Percentiles rank a stretch among this genome's conserved stretches.
Conservation (phyloP, 2,329 filamentous ascomycete genomes). For the Mollisia scopiformis region DNA sequence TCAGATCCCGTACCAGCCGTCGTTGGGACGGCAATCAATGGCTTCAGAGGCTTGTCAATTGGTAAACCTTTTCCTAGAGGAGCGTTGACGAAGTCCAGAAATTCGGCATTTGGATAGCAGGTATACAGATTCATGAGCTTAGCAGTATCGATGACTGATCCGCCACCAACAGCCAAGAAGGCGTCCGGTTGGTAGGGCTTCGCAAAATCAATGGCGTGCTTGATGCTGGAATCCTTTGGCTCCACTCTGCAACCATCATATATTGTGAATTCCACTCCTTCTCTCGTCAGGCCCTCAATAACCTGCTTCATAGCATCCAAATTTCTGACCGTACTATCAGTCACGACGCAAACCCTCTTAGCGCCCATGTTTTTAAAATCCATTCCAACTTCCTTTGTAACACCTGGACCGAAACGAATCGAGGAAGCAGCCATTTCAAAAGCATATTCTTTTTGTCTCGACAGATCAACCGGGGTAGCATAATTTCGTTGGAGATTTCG, state of each 20-base stretch:
- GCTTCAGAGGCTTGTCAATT: conserved; percentile 70
- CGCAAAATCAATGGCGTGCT: conserved; percentile 85
- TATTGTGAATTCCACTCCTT: conserved; percentile 50
- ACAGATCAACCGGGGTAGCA: conserved; percentile 76
- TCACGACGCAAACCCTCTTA: conserved; percentile 88
- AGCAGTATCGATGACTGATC: conserved; percentile 96
- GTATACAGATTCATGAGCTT: conserved; percentile 99
- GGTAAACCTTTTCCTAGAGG: conserved; percentile 84
- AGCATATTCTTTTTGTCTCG: conserved; percentile 88
- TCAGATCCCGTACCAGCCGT: conserved; percentile 89
- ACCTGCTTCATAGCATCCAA: conserved; percentile 91
- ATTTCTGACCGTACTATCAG: conserved; percentile 79
- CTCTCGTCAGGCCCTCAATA: conserved; percentile 74
- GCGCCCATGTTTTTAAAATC: conserved; percentile 91
- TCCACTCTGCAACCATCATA: conserved; percentile 71
- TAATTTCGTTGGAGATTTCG: conserved; percentile 52
- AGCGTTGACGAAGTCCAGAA: conserved; percentile 97
- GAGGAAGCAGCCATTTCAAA: conserved; percentile 98
- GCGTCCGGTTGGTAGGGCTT: conserved; percentile 83
- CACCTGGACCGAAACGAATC: conserved; percentile 91
- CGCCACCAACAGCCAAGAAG: conserved; percentile 89
- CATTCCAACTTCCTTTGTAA: conserved; percentile 97
- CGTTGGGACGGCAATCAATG: conserved; percentile 81
- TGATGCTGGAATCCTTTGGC: conserved; percentile 86
- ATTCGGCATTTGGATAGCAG: conserved; percentile 87